Base-by-base conservation (phyloP, 1,284 basidiomycete species). In the Cryptococcus deneoformans region DNA sequence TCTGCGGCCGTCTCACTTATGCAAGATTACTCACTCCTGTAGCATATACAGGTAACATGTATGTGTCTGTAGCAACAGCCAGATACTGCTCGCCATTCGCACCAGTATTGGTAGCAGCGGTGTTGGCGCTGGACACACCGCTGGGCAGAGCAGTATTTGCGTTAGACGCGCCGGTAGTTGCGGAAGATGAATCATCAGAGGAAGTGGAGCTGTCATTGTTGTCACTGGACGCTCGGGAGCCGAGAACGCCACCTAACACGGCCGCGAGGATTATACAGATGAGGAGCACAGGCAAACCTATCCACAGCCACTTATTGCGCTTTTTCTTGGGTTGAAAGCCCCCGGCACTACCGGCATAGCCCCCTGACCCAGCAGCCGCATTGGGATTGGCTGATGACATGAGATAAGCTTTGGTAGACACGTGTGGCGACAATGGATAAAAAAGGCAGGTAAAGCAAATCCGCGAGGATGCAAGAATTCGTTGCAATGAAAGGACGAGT, bases 11-110 rank as follows among this genome's bases (percentile, higher is more conserved):
- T 29, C 29, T 29, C 29, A 42, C 5, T 29, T 29, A 5, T 29
- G 29, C 3, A 29, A 43, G 50, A 46, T 7, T 1, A 82, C 89
- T 79, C 62, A 92, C 89, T 14, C 88, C 88, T 14, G 89, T 86
- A 35, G 89, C 90, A 74, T 92, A 96, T n/a, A 93, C 73, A 5
- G 93, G 93, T 59, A 92, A 82, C 79, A 88, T 84, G 70, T 80
- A 80, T 9, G 89, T 90, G 48, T 86, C 85, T 14, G 88, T 89
- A 39, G 91, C 84, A 50, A 77, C 61, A 46, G 77, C 69, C 12
- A 78, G 63, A 59, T 73, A 74, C 50, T 57, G 53, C 44, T 71
- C 57, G 40, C 73, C 69, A 55, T 76, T 70, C 39, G 71, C 74
- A 10, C 70, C 74, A 8, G 74, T 73, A 16, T 59, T 63, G 16